These are phyloP conservation scores for Kernera saxatilis DNA, from an alignment of 345 rosid genomes.

Conservation along the genomic window DNA sequence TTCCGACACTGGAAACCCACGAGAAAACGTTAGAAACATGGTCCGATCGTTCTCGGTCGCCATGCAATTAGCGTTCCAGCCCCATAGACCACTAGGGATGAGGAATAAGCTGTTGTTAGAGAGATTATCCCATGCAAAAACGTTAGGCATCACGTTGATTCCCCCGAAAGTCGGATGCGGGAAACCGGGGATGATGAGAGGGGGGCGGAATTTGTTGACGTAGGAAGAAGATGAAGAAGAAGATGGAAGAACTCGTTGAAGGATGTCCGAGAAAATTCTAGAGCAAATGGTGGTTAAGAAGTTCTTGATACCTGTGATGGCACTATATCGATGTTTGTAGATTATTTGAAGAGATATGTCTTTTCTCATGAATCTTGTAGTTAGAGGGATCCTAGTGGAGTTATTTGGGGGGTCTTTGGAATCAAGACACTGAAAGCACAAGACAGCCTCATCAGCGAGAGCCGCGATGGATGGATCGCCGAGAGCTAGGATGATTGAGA, in stretches of 20 bases:
- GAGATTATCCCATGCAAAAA: background rate
- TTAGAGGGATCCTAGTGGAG: background rate
- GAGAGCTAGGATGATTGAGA: background rate
- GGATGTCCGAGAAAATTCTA: background rate
- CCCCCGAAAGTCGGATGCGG: background rate
- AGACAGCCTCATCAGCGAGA: constrained; percentile 32
- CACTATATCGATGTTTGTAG: background rate
- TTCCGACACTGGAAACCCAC: constrained; percentile 35
- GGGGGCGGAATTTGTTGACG: background rate
- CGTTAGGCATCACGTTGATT: background rate
- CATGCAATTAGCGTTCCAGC: background rate
- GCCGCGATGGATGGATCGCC: constrained; percentile 5
- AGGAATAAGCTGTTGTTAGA: background rate
- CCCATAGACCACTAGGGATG: background rate
- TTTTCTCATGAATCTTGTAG: no score
- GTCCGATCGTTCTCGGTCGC: constrained; percentile 32
- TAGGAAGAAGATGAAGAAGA: background rate
- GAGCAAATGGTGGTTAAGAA: background rate
- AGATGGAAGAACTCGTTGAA: background rate
- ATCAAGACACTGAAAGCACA: constrained; percentile 16
- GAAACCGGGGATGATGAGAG: background rate
- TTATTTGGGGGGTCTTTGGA: background rate
- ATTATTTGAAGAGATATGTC: background rate
- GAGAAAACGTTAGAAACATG: constrained; percentile 39
- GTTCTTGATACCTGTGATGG: background rate